Evolutionary conservation across 2,329 filamentous ascomycete species (phyloP), one percentile per base, ranked within the genome.

Genomic region (Colletotrichum tabaci): DNA sequence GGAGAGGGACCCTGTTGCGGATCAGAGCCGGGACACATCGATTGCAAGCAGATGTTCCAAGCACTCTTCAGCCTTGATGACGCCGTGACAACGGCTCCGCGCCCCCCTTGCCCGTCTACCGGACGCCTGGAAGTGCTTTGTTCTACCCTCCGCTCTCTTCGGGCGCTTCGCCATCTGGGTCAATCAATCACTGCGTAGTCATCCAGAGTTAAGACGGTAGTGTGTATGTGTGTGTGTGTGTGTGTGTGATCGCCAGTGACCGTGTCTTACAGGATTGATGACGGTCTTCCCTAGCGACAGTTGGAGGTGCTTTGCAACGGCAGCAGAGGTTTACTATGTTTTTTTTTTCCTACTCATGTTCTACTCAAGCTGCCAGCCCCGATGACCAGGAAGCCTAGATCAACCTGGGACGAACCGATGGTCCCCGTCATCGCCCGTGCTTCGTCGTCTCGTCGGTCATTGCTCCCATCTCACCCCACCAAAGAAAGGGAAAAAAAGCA

Each of bases 391-490:
- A 30, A 30, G 30, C 8, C 8, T 30, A 5, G 6, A 30, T 30
- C 30, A 40, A 49, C 12, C 42, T 50, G 46, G 46, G 60, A 52
- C n/a, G 60, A 61, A 61, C 60, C 40, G 40, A 15, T 52, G 60
- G 46, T 23, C 60, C 46, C 46, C 18, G 60, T 15, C n/a, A 23
- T 50, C 38, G n/a, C n/a, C 46, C 60, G 46, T 18, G 60, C 46
- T 42, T n/a, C 35, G 13, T 50, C n/a, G 21, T 46, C n/a, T n/a
- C 46, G 9, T n/a, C 46, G 9, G 58, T 21, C 26, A 61, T 9
- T 2, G 18, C 4, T 50, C 49, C 10, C 53, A n/a, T 23, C 21
- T 23, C 6, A 50, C 46, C 3, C 21, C 10, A 18, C 8, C 10
- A 44, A 26, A 26, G 4, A 26, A 26, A 26, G 3, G 23, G 26